Conservation (phyloP, 208 protist species). For the Acanthamoeba healyi region DNA sequence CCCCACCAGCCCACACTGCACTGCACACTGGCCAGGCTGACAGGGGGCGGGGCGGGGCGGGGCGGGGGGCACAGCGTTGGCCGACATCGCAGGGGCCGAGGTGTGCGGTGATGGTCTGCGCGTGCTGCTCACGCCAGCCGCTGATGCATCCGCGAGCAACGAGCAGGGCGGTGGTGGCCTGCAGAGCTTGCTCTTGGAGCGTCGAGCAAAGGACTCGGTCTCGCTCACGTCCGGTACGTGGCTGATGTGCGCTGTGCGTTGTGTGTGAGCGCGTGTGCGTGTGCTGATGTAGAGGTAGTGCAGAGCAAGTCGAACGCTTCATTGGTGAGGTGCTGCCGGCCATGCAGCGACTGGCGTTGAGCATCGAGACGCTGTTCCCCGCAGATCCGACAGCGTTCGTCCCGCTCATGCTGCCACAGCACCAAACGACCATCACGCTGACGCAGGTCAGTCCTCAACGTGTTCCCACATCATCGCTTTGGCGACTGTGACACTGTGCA, state of each 20-base stretch:
- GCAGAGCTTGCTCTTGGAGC: not conserved
- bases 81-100: not conserved
- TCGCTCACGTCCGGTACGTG: not conserved
- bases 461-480: no score
- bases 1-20: no score
- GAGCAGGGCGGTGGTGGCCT: not conserved
- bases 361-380: constrained; percentile 68
- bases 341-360: not conserved
- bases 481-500: no score
- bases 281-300: no score
- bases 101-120: not conserved
- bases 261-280: no score
- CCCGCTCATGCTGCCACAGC: not conserved
- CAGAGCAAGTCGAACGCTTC: constrained; percentile 29
- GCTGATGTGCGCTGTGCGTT: not conserved
- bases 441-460: no score
- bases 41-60: no score
- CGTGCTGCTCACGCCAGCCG: not conserved
- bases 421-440: not conserved
- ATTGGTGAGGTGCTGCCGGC: constrained; percentile 28
- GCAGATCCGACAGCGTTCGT: not conserved
- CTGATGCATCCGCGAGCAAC: not conserved
- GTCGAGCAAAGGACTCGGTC: not conserved
- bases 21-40: no score
- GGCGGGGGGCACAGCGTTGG: not conserved